phyloP scores from a whole-genome alignment of 2,329 filamentous ascomycete species.

The Corynespora cassiicola region DNA sequence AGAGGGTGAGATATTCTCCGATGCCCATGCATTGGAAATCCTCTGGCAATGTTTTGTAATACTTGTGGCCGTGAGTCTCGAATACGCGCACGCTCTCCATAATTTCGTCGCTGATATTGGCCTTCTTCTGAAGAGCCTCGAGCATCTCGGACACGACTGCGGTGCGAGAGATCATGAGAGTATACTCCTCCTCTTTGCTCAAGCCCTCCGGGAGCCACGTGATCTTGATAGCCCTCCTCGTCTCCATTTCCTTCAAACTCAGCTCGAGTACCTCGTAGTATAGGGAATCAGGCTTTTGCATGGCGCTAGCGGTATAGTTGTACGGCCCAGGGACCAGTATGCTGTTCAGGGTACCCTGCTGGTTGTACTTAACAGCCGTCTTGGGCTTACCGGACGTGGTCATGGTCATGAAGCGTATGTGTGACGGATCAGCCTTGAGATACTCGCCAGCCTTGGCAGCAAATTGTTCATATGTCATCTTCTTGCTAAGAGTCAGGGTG shows the following conservation, averaged over 20 bases:
- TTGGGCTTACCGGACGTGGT: constrained; percentile 82
- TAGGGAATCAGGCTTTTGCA: constrained; percentile 76
- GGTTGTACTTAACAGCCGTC: constrained; percentile 74
- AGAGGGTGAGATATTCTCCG: constrained; percentile 83
- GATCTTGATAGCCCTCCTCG: constrained; percentile 85
- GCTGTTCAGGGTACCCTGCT: constrained; percentile 72
- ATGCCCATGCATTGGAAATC: constrained; percentile 80
- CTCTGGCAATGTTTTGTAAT: constrained; percentile 76
- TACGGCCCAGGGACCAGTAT: constrained; percentile 78
- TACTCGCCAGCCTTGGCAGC: constrained; percentile 82
- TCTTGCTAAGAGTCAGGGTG: constrained; percentile 79
- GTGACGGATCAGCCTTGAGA: constrained; percentile 78
- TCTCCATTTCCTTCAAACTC: constrained; percentile 90
- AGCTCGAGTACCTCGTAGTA: constrained; percentile 96
- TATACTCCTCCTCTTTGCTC: constrained; percentile 84
- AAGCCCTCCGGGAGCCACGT: constrained; percentile 89
- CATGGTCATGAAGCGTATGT: constrained; percentile 90
- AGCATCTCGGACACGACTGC: constrained; percentile 82
- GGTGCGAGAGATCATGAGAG: constrained; percentile 87
- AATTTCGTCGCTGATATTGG: constrained; percentile 77
- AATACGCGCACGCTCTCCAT: constrained; percentile 78
- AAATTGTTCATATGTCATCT: constrained; percentile 88
- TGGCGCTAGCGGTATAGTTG: constrained; percentile 70
- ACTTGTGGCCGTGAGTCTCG: constrained; percentile 81
- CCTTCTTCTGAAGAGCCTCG: constrained; percentile 78